These are phyloP conservation scores for Nicotiana tabacum DNA, from an alignment of 257 asterid species.

Conservation along the genomic window DNA sequence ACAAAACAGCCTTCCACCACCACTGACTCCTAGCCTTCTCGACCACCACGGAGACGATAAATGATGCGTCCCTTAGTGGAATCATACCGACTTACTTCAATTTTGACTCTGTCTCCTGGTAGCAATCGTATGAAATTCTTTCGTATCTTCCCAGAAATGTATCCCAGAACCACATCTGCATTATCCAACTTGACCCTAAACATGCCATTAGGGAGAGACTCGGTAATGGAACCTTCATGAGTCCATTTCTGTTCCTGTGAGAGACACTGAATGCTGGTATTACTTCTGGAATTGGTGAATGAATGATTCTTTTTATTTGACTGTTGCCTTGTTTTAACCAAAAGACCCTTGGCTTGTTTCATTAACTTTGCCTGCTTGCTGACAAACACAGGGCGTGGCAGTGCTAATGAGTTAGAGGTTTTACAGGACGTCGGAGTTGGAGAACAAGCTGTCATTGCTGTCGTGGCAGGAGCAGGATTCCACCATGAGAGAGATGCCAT, in stretches of 20 bases:
- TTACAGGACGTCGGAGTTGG: conserved; percentile 1
- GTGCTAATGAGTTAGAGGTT: background rate
- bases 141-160: conserved; percentile 27
- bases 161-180: conserved; percentile 20
- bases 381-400: conserved; percentile 2
- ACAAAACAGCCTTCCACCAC: background rate
- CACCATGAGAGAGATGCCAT: conserved; percentile 19
- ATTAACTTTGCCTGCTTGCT: conserved; percentile 1
- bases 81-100: conserved; percentile 21
- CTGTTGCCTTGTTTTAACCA: background rate
- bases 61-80: conserved; percentile 18
- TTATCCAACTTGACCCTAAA: conserved; percentile 23
- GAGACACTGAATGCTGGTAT: conserved; percentile 7
- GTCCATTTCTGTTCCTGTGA: conserved; percentile 15
- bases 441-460: background rate
- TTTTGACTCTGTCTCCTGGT: conserved; percentile 17
- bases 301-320: background rate
- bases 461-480: background rate
- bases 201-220: conserved; percentile 28
- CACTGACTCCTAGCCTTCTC: conserved; percentile 5
- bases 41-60: conserved; percentile 20
- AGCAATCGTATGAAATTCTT: conserved; percentile 20
- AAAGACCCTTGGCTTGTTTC: background rate
- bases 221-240: conserved; percentile 21
- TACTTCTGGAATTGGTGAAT: background rate